Percentiles rank a stretch among this genome's conserved stretches.
Conservation (phyloP, 2,329 filamentous ascomycete species). For the Cytospora leucostoma region DNA sequence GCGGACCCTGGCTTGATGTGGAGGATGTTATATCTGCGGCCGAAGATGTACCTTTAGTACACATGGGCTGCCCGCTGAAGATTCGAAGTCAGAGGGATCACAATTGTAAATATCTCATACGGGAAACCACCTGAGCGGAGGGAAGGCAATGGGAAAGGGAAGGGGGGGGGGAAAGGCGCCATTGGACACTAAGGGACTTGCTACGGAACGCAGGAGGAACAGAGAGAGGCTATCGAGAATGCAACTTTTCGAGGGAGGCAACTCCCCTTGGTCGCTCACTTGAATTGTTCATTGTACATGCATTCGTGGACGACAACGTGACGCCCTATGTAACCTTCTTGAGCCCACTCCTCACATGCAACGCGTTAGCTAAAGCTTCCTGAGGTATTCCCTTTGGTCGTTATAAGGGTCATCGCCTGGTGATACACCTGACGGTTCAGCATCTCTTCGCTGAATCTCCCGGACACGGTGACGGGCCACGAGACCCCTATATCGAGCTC, state of each 20-base stretch:
- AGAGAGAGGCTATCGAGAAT: neutral
- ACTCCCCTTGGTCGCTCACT: conserved; percentile 3
- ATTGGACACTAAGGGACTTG: neutral
- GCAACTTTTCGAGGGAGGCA: neutral
- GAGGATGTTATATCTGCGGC: neutral
- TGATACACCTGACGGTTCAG: too few relatives aligned
- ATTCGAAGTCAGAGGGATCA: neutral
- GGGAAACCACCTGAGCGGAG: neutral
- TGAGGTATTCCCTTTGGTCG: too few relatives aligned
- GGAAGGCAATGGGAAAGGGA: neutral
- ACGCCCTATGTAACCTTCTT: neutral
- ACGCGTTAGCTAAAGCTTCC: too few relatives aligned
- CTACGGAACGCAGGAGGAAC: neutral
- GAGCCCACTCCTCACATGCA: too few relatives aligned
- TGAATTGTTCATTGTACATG: neutral
- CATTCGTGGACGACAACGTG: neutral
- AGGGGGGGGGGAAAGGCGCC: neutral
- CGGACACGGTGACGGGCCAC: too few relatives aligned
- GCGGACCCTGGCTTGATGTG: neutral
- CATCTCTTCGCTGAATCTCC: too few relatives aligned
- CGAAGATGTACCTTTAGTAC: neutral
- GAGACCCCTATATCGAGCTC: too few relatives aligned
- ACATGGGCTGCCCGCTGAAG: neutral
- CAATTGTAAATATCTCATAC: conserved; percentile 6
- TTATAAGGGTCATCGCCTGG: too few relatives aligned